phyloP scores from a whole-genome alignment of 345 rosid genomes.

The Populus simonii region DNA sequence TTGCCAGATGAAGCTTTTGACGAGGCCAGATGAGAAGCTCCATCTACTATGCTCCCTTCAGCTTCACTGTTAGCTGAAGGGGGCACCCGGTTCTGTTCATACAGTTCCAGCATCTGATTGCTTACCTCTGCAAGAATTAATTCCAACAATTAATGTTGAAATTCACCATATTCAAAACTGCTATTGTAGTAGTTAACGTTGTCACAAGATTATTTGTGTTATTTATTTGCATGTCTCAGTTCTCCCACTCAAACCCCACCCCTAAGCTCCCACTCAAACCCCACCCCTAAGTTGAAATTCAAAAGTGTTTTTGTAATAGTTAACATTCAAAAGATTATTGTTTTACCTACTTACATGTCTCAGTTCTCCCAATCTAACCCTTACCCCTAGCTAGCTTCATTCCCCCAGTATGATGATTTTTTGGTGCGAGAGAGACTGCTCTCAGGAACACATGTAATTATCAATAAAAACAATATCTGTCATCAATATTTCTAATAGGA shows the following conservation, averaged over 20 bases:
- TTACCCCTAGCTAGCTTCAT: not conserved
- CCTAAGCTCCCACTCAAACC: not conserved
- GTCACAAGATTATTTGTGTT: not conserved
- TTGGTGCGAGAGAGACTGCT: not conserved
- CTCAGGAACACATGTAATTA: not conserved
- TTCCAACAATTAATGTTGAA: not conserved
- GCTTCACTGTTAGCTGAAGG: constrained; percentile 20
- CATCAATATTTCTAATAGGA: not conserved
- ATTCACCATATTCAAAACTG: not conserved
- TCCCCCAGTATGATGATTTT: not conserved
- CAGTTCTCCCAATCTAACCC: not conserved
- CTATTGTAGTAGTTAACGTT: not conserved
- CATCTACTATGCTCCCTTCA: constrained; percentile 22
- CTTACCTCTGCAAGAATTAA: constrained; percentile 26
- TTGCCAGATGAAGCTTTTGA: constrained; percentile 18
- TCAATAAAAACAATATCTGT: not conserved
- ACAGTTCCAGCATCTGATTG: constrained; percentile 33
- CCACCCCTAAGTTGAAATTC: not conserved
- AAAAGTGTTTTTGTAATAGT: too few species aligned
- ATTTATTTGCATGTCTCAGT: not conserved
- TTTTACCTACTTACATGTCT: not conserved
- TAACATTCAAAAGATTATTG: too few species aligned
- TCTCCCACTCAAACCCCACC: not conserved
- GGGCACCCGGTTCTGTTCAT: constrained; percentile 27
- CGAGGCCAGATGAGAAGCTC: constrained; percentile 1